phyloP scores from a whole-genome alignment of 768 basidiomycete species.

The Auricularia cornea region DNA sequence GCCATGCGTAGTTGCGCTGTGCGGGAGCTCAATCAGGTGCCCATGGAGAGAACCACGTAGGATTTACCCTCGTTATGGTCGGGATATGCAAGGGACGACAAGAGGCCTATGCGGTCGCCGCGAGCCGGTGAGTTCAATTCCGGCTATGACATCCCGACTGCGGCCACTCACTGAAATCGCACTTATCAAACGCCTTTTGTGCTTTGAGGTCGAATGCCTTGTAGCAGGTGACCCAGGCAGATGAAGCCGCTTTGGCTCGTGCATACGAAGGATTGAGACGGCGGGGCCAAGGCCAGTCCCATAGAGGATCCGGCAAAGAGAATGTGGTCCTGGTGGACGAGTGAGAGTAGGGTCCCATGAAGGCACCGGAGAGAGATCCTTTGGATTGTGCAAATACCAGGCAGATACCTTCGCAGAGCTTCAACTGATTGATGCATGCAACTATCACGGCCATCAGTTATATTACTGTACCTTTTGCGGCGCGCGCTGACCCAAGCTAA shows the following conservation, averaged over 20 bases:
- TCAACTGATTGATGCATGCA: too few relatives aligned
- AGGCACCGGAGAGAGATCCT: too few relatives aligned
- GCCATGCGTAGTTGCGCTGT: neutral
- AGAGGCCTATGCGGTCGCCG: neutral
- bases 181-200: slow-evolving; percentile 15
- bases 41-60: neutral
- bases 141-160: too few relatives aligned
- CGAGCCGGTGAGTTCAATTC: neutral
- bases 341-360: too few relatives aligned
- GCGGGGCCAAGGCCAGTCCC: slow-evolving; percentile 14
- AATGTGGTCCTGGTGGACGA: too few relatives aligned
- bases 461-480: too few relatives aligned
- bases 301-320: slow-evolving; percentile 11
- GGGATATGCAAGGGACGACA: slow-evolving; percentile 11
- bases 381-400: too few relatives aligned
- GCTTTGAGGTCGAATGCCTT: slow-evolving; percentile 10
- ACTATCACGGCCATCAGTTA: too few relatives aligned
- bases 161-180: slow-evolving; percentile 11
- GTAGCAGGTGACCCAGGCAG: slow-evolving; percentile 12
- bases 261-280: slow-evolving; percentile 10
- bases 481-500: too few relatives aligned
- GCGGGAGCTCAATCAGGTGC: too few relatives aligned
- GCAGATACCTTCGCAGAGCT: too few relatives aligned
- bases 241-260: slow-evolving; percentile 6
- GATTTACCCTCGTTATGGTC: neutral